Evolutionary conservation across 2,329 filamentous ascomycete species (phyloP).

Genomic region (Fusarium hostae): DNA sequence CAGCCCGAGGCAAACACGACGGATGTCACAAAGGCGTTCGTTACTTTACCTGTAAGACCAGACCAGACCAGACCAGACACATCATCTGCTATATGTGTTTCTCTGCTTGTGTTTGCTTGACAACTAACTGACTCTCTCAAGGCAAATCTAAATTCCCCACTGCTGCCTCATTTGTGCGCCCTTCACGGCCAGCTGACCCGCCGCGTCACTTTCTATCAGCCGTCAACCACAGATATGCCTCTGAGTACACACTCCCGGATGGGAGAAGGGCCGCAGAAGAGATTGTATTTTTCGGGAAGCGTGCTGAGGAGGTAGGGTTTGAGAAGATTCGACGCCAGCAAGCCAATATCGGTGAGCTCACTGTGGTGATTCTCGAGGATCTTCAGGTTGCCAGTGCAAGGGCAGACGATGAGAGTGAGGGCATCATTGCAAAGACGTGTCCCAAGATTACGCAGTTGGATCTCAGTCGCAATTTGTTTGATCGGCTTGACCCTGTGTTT

Average conservation of each 20-base stretch:
- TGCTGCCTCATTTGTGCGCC: conserved; percentile 88
- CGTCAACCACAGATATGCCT: conserved; percentile 84
- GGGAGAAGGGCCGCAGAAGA: conserved; percentile 54
- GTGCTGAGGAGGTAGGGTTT: conserved; percentile 93
- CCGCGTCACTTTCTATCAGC: conserved; percentile 82
- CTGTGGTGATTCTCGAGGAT: conserved; percentile 84
- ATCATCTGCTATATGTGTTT: neutral
- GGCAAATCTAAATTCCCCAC: conserved; percentile 72
- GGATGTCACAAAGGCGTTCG: conserved; percentile 81
- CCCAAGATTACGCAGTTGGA: conserved; percentile 82
- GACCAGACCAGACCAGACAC: neutral
- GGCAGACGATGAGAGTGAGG: conserved; percentile 45
- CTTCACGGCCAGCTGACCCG: conserved; percentile 74
- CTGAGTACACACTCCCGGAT: conserved; percentile 56
- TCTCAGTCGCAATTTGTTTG: conserved; percentile 85
- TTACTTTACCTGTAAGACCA: conserved; percentile 81
- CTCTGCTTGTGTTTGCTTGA: neutral
- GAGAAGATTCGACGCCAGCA: conserved; percentile 88
- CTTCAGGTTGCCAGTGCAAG: conserved; percentile 65
- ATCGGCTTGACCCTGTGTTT: conserved; percentile 72
- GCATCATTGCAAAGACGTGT: conserved; percentile 62
- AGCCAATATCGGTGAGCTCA: conserved; percentile 80
- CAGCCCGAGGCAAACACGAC: conserved; percentile 86
- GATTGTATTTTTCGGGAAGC: conserved; percentile 80
- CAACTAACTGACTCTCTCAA: conserved; percentile 41